Evolutionary conservation across 1,139 yeast species (phyloP), one percentile per base, ranked within the genome.

Genomic region (Kurtzmaniella quercitrusa): DNA sequence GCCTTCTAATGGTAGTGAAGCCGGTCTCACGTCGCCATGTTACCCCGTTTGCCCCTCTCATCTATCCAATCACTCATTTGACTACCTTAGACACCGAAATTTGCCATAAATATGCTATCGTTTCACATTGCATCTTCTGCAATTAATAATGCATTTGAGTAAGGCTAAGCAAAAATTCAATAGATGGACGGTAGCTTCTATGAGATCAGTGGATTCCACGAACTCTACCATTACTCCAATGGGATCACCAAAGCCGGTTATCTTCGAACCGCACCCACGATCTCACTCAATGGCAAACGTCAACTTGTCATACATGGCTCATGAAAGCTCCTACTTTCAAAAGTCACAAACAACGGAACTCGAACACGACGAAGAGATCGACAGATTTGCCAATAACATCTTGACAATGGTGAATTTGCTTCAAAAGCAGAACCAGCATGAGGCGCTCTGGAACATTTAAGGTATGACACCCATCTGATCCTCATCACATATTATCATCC

Each of bases 341-440:
- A 27, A 5, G 5, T 6, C 12, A 4, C 31, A 27, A n/a, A 27
- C 25, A 15, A 24, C 17, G 21, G 42, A 40, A 15, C 25, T 27
- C 10, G 23, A 11, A 4, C 38, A 27, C 14, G 45, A 38, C 18
- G 46, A 44, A 38, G 39, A 31, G 29, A 23, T 41, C 11, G 46
- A 44, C 19, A 24, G 31, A 16, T 43, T 40, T 33, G 45, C 45
- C 25, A 33, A 23, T n/a, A 38, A 43, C 29, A 43, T 43, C 3
- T 31, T 43, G 21, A 36, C 18, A 12, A 40, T 43, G 6, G 45
- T 43, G 15, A 36, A n/a, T 14, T 39, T 39, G 8, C 36, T 42
- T 5, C 41, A 39, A 27, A 31, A 16, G 3, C 31, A 38, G 10
- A 18, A 34, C 18, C 41, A 39, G 17, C 34, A 38, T 37, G 44